Evolutionary conservation across 352 stramenopile genomes (phyloP).

Genomic region (Globisporangium abappressorium): DNA sequence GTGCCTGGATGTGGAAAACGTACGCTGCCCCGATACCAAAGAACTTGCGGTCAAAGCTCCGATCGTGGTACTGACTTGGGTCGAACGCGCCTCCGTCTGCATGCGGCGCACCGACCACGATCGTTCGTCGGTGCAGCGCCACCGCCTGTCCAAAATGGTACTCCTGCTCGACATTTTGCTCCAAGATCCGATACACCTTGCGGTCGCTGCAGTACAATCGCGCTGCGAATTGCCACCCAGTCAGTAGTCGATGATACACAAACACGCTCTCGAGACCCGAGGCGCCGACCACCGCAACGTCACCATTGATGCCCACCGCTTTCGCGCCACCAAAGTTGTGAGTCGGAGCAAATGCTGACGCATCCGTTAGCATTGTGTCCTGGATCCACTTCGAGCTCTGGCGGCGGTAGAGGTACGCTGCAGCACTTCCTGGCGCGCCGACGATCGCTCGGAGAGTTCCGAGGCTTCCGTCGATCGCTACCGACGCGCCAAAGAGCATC

Average conservation of each 20-base stretch:
- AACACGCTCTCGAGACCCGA: constrained; percentile 62
- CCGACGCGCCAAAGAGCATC: constrained; percentile 63
- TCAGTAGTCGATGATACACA: constrained; percentile 60
- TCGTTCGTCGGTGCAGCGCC: constrained; percentile 75
- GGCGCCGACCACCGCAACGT: constrained; percentile 90
- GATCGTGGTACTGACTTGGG: constrained; percentile 51
- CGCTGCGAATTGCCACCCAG: constrained; percentile 51
- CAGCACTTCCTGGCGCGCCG: constrained; percentile 51
- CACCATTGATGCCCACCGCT: constrained; percentile 76
- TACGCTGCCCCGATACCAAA: constrained; percentile 76
- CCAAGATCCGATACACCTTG: constrained; percentile 74
- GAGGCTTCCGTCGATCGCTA: constrained; percentile 68
- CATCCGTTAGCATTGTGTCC: constrained; percentile 44
- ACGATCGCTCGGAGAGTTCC: constrained; percentile 60
- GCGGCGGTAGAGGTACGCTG: constrained; percentile 50
- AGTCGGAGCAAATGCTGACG: constrained; percentile 31
- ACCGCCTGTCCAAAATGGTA: constrained; percentile 89
- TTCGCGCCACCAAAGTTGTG: constrained; percentile 68
- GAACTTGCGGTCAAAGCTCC: constrained; percentile 51
- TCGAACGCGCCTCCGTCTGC: constrained; percentile 69
- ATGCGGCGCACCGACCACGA: constrained; percentile 89
- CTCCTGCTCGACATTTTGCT: constrained; percentile 72
- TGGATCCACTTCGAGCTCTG: constrained; percentile 38
- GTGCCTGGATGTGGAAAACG: constrained; percentile 70
- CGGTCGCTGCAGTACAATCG: constrained; percentile 78